Evolutionary conservation across 345 rosid genomes (phyloP).

Genomic region (Trapa bicornis): DNA sequence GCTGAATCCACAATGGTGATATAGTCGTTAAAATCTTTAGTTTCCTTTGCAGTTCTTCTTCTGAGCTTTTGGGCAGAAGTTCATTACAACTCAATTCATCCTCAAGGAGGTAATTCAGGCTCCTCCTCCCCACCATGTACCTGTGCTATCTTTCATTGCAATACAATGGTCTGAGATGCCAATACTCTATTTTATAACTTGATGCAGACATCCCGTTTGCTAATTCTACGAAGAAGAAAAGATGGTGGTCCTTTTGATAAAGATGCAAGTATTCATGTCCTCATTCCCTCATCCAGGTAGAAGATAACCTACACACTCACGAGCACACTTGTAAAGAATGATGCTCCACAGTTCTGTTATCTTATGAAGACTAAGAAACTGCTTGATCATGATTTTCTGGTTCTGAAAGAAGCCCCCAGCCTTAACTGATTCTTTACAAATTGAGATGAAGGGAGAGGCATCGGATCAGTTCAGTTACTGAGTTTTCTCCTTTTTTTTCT

Average conservation of each 20-base stretch:
- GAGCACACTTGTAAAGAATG: too few species aligned
- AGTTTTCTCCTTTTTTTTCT: too few species aligned
- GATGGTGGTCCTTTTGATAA: conserved; percentile 62
- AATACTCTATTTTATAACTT: background rate
- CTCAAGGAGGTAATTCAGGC: conserved; percentile 30
- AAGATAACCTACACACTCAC: background rate
- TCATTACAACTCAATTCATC: conserved; percentile 88
- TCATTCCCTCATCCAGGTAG: background rate
- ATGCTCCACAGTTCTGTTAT: too few species aligned
- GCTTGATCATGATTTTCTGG: too few species aligned
- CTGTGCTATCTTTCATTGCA: background rate
- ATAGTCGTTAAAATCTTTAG: background rate
- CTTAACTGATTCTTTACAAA: too few species aligned
- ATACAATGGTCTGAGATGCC: background rate
- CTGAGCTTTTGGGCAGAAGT: conserved; percentile 99
- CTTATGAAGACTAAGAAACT: too few species aligned
- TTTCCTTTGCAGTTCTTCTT: conserved; percentile 47
- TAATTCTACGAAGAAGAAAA: conserved; percentile 46
- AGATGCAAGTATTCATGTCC: background rate
- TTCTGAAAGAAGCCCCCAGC: too few species aligned
- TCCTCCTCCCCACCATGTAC: background rate
- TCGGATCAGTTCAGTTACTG: too few species aligned
- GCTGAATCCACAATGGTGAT: background rate
- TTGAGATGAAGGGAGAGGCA: too few species aligned
- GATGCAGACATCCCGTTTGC: conserved; percentile 30